Base-by-base conservation (phyloP, 1,139 yeast species). In the Pichia terricola region DNA sequence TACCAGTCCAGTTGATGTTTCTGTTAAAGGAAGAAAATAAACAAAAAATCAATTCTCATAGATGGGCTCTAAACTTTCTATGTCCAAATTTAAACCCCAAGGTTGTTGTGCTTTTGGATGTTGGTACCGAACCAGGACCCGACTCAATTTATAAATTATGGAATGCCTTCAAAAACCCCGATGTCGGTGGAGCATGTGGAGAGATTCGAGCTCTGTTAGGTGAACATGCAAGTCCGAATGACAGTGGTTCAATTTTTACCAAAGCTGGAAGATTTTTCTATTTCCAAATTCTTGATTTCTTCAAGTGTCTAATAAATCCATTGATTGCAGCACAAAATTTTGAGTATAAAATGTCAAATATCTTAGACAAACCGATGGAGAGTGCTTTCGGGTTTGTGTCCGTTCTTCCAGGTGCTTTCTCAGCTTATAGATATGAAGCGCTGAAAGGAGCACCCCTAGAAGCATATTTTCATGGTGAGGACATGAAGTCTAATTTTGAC, bases 181-280 rank as follows among this genome's bases (percentile, higher is more conserved):
- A 73, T 49, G 85, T 84, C 16, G 94, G 87, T 3, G 94, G 94
- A 33, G 89, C 94, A 0, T 84, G 94, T 69, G 94, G 94, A 40
- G 94, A 84, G 60, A 83, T 85, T 69, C 72, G 75, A 49, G 84
- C 84, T 5, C 72, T 80, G 54, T 68, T 82, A 45, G 91, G 94
- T 7, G 51, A 49, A 35, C 57, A 53, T 38, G 51, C 58, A 61
- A 66, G 53, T 44, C 57, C 57, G 22, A 59, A 56, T 44, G 64
- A 53, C 69, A 47, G 85, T 81, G 53, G 48, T n/a, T 47, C 59
- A 22, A 26, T 54, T 28, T 33, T 47, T 31, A 53, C 50, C 16
- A 56, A 51, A 35, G 8, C 51, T 9, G 55, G 54, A 37, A 45
- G 50, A 32, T 49, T 47, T 28, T 41, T 51, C 11, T 49, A 47